Percentiles rank a stretch among this genome's conserved stretches.
Evolutionary conservation across 139 green algal genomes (phyloP).

Genomic region (Ostreobium quekettii): DNA sequence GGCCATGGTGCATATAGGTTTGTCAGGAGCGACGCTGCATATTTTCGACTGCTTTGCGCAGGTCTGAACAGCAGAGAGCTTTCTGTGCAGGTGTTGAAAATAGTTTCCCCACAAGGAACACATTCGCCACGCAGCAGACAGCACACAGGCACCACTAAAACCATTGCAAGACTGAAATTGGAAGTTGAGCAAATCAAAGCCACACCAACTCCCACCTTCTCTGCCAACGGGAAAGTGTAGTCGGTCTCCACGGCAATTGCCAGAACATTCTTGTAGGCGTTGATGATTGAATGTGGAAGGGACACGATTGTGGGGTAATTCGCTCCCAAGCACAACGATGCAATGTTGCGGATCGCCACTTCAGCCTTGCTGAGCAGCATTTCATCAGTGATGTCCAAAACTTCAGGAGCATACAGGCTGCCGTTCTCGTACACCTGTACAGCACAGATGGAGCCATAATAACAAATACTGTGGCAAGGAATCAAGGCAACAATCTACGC

Average conservation of each 20-base stretch:
- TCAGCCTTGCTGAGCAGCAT: conserved; percentile 58
- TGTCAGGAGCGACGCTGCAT: no score
- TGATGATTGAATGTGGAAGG: conserved; percentile 89
- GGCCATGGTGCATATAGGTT: no score
- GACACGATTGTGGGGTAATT: conserved; percentile 83
- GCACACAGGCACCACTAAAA: conserved; percentile 1
- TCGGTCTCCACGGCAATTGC: conserved; percentile 83
- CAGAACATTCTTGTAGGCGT: conserved; percentile 99
- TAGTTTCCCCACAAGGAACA: not conserved
- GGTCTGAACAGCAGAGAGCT: not conserved
- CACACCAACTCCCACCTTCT: conserved; percentile 53
- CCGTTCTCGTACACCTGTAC: conserved; percentile 82
- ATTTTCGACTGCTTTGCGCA: no score
- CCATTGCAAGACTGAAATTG: not conserved
- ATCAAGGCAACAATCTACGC: no score
- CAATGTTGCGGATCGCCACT: conserved; percentile 71
- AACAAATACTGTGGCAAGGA: no score
- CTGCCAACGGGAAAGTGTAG: conserved; percentile 88
- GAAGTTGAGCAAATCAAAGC: not conserved
- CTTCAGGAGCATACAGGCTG: conserved; percentile 70
- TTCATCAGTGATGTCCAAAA: conserved; percentile 95
- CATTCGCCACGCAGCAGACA: not conserved
- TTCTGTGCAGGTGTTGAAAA: not conserved
- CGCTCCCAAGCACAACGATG: conserved; percentile 72
- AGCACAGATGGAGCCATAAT: no score